These are phyloP conservation scores for Tulasnella sp. DNA, from an alignment of 768 basidiomycete genomes.

Conservation along the genomic window DNA sequence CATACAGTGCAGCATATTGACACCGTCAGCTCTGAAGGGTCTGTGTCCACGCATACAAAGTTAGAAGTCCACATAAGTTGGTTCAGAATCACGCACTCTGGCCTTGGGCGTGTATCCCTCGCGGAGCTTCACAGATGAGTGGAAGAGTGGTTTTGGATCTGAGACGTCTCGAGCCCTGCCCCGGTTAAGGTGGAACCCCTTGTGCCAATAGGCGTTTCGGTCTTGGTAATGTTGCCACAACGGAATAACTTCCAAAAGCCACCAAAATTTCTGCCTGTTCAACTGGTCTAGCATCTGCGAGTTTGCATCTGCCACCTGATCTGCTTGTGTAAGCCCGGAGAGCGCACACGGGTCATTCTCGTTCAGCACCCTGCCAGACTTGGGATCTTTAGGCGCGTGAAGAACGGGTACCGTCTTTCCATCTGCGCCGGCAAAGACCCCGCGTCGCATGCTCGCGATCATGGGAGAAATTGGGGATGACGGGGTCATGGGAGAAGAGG, in stretches of 20 bases:
- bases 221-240: conserved; percentile 20
- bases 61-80: background rate
- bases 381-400: background rate
- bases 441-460: background rate
- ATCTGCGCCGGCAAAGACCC: background rate
- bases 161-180: background rate
- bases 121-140: background rate
- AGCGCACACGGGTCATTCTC: too few species aligned
- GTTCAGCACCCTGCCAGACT: background rate
- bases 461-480: background rate
- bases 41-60: background rate
- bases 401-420: background rate
- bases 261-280: background rate
- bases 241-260: conserved; percentile 23
- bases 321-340: background rate
- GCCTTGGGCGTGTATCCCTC: background rate
- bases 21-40: background rate
- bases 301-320: background rate
- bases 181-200: background rate
- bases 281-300: conserved; percentile 12
- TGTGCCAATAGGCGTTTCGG: conserved; percentile 12
- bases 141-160: conserved; percentile 1
- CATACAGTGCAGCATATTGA: background rate
- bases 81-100: background rate
- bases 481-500: background rate